These are phyloP conservation scores for Ascoidea tarda DNA, from an alignment of 805 yeast genomes.

Conservation along the genomic window DNA sequence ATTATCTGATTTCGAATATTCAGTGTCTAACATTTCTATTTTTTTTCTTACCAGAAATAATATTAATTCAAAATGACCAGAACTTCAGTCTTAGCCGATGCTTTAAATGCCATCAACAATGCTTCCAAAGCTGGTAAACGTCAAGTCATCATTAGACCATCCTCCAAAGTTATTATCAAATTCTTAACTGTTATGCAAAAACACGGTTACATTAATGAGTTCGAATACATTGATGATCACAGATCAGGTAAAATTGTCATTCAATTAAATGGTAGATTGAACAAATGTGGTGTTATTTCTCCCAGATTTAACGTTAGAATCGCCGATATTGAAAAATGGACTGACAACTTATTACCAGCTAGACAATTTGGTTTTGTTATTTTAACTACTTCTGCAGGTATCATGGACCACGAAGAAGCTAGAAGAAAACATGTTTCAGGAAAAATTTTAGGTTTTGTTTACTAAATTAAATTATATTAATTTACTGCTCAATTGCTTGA, in stretches of 20 bases:
- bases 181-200: slow-evolving; percentile 94
- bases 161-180: slow-evolving; percentile 96
- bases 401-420: slow-evolving; percentile 99
- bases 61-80: slow-evolving; percentile 62
- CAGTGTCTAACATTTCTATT: background rate
- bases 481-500: no score
- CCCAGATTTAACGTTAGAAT: slow-evolving; percentile 98
- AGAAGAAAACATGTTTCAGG: slow-evolving; percentile 99
- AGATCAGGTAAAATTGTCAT: slow-evolving; percentile 96
- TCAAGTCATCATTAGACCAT: slow-evolving; percentile 96
- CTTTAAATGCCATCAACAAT: slow-evolving; percentile 95
- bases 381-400: slow-evolving; percentile 98
- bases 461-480: slow-evolving; percentile 41
- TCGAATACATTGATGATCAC: slow-evolving; percentile 97
- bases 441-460: slow-evolving; percentile 95
- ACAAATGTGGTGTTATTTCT: slow-evolving; percentile 97
- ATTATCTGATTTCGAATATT: background rate
- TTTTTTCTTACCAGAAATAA: background rate
- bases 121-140: slow-evolving; percentile 99
- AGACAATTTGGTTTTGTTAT: slow-evolving; percentile 98
- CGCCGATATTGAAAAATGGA: slow-evolving; percentile 95
- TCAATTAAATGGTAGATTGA: slow-evolving; percentile 93
- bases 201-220: slow-evolving; percentile 98
- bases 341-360: slow-evolving; percentile 95
- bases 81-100: slow-evolving; percentile 97